Evolutionary conservation across 352 stramenopile species (phyloP).

Genomic region (Globisporangium paddicum): DNA sequence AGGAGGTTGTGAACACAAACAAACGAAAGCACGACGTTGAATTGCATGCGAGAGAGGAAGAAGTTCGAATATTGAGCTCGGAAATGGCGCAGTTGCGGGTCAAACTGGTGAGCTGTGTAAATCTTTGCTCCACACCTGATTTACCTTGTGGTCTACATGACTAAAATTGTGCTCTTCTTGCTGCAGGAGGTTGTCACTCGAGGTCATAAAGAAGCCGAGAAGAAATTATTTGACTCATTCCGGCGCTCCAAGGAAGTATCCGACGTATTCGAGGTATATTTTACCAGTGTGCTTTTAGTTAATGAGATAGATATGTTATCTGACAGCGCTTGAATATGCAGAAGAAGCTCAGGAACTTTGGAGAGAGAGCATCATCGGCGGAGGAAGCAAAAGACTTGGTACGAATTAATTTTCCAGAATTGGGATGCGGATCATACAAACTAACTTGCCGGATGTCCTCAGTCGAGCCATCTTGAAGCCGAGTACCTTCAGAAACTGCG

Average conservation of each 20-base stretch:
- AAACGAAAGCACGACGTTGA: slow-evolving; percentile 35
- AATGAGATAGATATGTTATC: not conserved
- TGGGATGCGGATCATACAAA: not conserved
- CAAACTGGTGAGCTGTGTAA: slow-evolving; percentile 29
- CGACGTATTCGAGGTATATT: slow-evolving; percentile 38
- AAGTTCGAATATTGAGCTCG: slow-evolving; percentile 39
- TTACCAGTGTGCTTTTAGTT: not conserved
- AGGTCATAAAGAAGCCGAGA: slow-evolving; percentile 53
- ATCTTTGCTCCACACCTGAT: not conserved
- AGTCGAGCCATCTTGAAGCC: slow-evolving; percentile 40
- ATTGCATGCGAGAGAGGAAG: slow-evolving; percentile 40
- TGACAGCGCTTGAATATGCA: not conserved
- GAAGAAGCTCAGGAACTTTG: slow-evolving; percentile 24
- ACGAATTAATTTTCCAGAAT: no score
- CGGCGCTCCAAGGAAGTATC: slow-evolving; percentile 32
- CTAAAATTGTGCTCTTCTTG: not conserved
- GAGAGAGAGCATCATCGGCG: slow-evolving; percentile 37
- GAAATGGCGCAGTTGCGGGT: slow-evolving; percentile 47
- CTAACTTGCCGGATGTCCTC: not conserved
- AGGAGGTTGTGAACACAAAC: slow-evolving; percentile 29
- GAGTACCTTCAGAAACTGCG: slow-evolving; percentile 42
- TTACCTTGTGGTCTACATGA: not conserved
- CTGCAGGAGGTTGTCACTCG: slow-evolving; percentile 31
- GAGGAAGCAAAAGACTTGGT: slow-evolving; percentile 64
- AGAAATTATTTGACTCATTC: slow-evolving; percentile 32